These are phyloP conservation scores for Hyparrhenia diplandra DNA, from an alignment of 176 grass and related monocot genomes.

Conservation along the genomic window DNA sequence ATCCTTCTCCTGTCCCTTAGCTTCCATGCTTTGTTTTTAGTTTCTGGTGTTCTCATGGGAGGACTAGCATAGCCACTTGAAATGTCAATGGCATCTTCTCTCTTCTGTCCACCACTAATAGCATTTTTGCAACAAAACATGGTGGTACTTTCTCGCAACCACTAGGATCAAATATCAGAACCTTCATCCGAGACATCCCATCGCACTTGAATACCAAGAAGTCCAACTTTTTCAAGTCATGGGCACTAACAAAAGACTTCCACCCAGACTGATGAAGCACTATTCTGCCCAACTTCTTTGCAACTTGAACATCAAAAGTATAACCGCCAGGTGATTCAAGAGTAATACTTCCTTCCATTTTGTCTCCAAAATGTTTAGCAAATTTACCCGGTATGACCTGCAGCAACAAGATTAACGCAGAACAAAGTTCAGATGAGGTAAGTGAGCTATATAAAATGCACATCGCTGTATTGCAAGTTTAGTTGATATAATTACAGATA, in stretches of 20 bases:
- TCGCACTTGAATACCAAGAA: conserved; percentile 43
- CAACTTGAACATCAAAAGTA: conserved; percentile 1
- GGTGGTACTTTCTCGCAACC: conserved; percentile 33
- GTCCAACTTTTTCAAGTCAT: conserved; percentile 27
- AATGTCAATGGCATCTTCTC: neutral
- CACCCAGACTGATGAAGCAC: conserved; percentile 43
- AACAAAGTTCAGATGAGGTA: neutral
- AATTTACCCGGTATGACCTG: neutral
- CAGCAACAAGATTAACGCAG: neutral
- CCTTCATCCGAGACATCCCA: conserved; percentile 22
- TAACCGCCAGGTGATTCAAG: neutral
- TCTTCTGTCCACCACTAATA: neutral
- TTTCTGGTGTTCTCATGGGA: too few relatives aligned
- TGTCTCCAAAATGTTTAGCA: neutral
- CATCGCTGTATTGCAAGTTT: neutral
- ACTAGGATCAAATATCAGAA: conserved; percentile 29
- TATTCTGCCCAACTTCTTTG: neutral
- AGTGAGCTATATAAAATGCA: neutral
- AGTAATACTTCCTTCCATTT: neutral
- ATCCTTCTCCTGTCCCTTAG: too few relatives aligned
- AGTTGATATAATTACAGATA: neutral
- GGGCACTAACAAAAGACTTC: conserved; percentile 19
- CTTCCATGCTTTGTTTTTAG: too few relatives aligned
- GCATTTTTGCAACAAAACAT: neutral
- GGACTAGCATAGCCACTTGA: too few relatives aligned